Base-by-base conservation (phyloP, 495 filamentous ascomycete species). In the Neurospora hispaniola region DNA sequence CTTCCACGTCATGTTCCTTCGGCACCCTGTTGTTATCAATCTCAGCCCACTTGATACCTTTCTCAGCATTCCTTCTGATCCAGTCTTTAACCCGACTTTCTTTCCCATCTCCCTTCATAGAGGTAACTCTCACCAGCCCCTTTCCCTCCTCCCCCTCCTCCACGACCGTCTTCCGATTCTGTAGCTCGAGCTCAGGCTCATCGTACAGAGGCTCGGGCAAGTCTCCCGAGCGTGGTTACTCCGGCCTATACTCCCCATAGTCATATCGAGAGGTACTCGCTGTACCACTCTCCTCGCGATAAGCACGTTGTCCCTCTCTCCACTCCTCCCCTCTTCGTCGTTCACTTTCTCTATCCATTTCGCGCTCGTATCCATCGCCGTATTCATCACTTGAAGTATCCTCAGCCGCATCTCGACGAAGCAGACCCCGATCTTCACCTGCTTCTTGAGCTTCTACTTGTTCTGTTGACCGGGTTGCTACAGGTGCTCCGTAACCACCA, bases 181-280 rank as follows among this genome's bases (percentile, higher is more conserved):
- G 46, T 40, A 75, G 0, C 74, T 11, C 42, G 69, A 46, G 12
- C 71, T 70, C 14, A 73, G 68, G 66, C 74, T 73, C 42, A 71
- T 20, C 9, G 2, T 2, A n/a, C 72, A 5, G 16, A 16, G 39
- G 40, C 59, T 73, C 43, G 31, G 44, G 6, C 5, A 43, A 4
- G 43, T 46, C 31, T 35, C 70, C 23, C 16, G 31, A 35, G 31
- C 27, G 27, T 44, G 35, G 39, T 44, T 69, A 40, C 27, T 35
- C 44, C 14, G 54, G 54, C 27, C 54, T 35, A 18, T 66, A 66
- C 23, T 66, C 54, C 3, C 54, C 54, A 35, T 66, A 66, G 7
- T 66, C 54, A 35, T 66, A 66, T 7, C 54, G 8, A 38, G 35
- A 38, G 35, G 35, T 38, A 6, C 10, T 54, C 4, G 3, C 4